Percentiles rank a stretch among this genome's conserved stretches.
phyloP scores from a whole-genome alignment of 345 rosid genomes.

The Cardamine occulta region DNA sequence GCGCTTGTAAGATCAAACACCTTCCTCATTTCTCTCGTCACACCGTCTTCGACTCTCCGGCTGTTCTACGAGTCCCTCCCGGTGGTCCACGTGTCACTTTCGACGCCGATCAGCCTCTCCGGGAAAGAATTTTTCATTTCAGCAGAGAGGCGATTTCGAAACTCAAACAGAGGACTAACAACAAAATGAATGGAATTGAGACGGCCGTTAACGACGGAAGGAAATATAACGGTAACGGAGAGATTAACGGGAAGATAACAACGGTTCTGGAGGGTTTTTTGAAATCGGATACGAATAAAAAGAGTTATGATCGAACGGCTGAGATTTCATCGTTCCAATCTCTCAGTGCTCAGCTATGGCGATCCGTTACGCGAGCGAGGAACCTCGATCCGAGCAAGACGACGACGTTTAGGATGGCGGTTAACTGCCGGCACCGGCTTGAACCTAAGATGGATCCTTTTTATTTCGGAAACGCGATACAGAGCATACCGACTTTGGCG shows the following conservation, averaged over 20 bases:
- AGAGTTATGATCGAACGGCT: slow-evolving; percentile 43
- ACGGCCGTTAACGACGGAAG: slow-evolving; percentile 50
- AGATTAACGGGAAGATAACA: slow-evolving; percentile 47
- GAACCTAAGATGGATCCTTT: slow-evolving; percentile 67
- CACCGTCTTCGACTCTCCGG: slow-evolving; percentile 65
- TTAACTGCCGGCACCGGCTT: slow-evolving; percentile 89
- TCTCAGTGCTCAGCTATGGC: slow-evolving; percentile 83
- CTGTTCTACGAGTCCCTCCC: slow-evolving; percentile 66
- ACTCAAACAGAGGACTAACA: slow-evolving; percentile 69
- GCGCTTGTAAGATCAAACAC: slow-evolving; percentile 59
- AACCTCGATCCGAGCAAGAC: slow-evolving; percentile 54
- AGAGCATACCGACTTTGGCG: slow-evolving; percentile 82
- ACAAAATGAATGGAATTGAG: slow-evolving; percentile 43
- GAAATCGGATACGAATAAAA: slow-evolving; percentile 27
- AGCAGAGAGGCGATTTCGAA: slow-evolving; percentile 70
- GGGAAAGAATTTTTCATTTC: slow-evolving; percentile 86
- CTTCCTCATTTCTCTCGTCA: slow-evolving; percentile 65
- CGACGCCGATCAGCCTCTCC: slow-evolving; percentile 68
- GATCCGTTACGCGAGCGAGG: slow-evolving; percentile 84
- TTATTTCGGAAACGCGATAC: slow-evolving; percentile 96
- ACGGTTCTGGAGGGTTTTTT: slow-evolving; percentile 20
- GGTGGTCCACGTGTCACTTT: slow-evolving; percentile 82
- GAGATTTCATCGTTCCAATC: slow-evolving; percentile 96
- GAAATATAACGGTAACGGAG: slow-evolving; percentile 53
- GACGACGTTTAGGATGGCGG: slow-evolving; percentile 95